These are phyloP conservation scores for Allium cepa DNA, from an alignment of 106 monocot genomes.

Conservation along the genomic window DNA sequence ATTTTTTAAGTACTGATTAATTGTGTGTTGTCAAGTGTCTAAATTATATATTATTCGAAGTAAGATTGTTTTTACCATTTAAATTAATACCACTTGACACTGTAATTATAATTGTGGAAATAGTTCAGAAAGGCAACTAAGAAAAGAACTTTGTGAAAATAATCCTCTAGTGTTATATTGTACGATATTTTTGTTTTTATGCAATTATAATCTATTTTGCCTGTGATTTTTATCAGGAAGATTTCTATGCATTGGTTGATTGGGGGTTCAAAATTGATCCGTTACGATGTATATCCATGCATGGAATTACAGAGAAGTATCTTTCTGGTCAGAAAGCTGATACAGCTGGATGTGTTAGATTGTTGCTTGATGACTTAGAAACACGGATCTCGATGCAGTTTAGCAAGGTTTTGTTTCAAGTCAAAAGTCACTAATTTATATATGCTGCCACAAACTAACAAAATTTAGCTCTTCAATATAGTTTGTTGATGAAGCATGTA, in stretches of 20 bases:
- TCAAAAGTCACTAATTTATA: no score
- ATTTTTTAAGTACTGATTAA: no score
- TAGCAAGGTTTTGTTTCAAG: slow-evolving; percentile 29
- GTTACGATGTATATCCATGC: slow-evolving; percentile 88
- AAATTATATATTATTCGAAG: no score
- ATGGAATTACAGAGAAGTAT: slow-evolving; percentile 92
- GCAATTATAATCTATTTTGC: neutral
- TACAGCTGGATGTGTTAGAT: slow-evolving; percentile 81
- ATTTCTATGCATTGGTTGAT: slow-evolving; percentile 82
- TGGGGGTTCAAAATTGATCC: slow-evolving; percentile 92
- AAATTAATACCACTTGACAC: neutral
- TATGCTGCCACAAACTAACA: no score
- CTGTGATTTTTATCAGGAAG: slow-evolving; percentile 48
- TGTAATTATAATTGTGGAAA: neutral
- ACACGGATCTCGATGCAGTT: slow-evolving; percentile 68
- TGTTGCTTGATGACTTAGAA: slow-evolving; percentile 84
- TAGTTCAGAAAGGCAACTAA: neutral
- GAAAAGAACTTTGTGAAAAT: neutral
- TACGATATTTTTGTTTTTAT: no score
- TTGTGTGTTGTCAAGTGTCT: no score
- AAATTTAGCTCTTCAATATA: slow-evolving; percentile 20
- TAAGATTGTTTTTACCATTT: no score
- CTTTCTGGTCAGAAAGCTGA: slow-evolving; percentile 96
- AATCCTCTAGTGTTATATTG: no score
- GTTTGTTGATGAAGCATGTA: slow-evolving; percentile 95